Percentiles rank a stretch among this genome's conserved stretches.
phyloP scores from a whole-genome alignment of 2,329 filamentous ascomycete species.

The Graphilbum fragrans region DNA sequence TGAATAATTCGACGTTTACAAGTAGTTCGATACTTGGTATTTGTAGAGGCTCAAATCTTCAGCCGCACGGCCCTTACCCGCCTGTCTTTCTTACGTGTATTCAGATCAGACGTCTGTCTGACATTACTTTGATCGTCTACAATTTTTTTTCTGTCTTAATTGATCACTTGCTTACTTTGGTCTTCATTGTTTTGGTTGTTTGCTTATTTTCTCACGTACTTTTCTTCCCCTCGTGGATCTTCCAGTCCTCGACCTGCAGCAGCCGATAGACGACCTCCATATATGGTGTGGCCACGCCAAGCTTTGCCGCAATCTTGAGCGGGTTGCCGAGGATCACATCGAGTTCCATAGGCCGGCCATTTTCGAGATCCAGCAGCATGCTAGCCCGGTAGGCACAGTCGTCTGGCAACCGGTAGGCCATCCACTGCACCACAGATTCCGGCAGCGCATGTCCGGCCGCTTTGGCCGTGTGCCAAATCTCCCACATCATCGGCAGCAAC shows the following conservation, averaged over 20 bases:
- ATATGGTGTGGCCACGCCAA: constrained; percentile 5
- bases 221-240: constrained; percentile 1
- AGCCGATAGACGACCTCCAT: constrained; percentile 6
- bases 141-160: too few relatives aligned
- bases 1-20: too few relatives aligned
- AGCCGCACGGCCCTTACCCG: too few relatives aligned
- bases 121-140: too few relatives aligned
- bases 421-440: constrained; percentile 15
- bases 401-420: constrained; percentile 17
- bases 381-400: constrained; percentile 17
- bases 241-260: constrained; percentile 9
- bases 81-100: too few relatives aligned
- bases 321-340: constrained; percentile 22
- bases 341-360: constrained; percentile 16
- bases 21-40: too few relatives aligned
- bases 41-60: too few relatives aligned
- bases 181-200: neutral
- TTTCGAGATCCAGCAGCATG: constrained; percentile 20
- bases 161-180: neutral
- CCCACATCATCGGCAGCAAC: constrained; percentile 20
- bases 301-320: constrained; percentile 12
- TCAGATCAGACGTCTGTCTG: too few relatives aligned
- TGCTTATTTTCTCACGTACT: neutral
- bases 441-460: constrained; percentile 17
- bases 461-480: constrained; percentile 19